phyloP scores from a whole-genome alignment of 768 basidiomycete species.

The Agrocybe pediades region DNA sequence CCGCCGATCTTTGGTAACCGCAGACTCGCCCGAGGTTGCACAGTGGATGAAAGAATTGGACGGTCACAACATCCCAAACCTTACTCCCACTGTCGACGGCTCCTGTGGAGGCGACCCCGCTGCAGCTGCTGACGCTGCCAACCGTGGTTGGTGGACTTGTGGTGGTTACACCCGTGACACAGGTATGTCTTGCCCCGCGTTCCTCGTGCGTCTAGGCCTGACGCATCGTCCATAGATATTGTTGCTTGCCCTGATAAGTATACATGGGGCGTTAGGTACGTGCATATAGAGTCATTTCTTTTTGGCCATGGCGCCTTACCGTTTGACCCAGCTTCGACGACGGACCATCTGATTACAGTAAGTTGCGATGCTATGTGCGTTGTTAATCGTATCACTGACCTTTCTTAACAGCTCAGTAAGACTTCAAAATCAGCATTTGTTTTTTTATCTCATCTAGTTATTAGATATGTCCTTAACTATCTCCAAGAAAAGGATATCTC shows the following conservation, averaged over 20 bases:
- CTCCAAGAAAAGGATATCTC: slow-evolving; percentile 60
- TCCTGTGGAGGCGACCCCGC: slow-evolving; percentile 62
- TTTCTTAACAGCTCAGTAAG: slow-evolving; percentile 46
- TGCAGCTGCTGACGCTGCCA: slow-evolving; percentile 56
- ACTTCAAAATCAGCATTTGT: not conserved
- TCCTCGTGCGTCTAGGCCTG: not conserved
- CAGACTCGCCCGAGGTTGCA: slow-evolving; percentile 63
- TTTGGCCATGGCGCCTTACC: slow-evolving; percentile 3
- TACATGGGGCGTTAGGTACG: slow-evolving; percentile 75
- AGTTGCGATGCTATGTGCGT: slow-evolving; percentile 29
- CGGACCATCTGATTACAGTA: slow-evolving; percentile 83
- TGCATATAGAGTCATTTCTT: not conserved
- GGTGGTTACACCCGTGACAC: slow-evolving; percentile 63
- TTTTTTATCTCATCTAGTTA: not conserved
- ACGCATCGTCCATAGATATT: slow-evolving; percentile 45
- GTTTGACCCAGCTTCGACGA: slow-evolving; percentile 67
- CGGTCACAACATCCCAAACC: slow-evolving; percentile 66
- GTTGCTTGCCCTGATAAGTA: slow-evolving; percentile 64
- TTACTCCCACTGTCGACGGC: slow-evolving; percentile 67
- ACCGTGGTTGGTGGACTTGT: slow-evolving; percentile 91
- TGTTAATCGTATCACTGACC: slow-evolving; percentile 6
- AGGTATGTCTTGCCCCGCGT: slow-evolving; percentile 28
- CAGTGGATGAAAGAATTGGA: slow-evolving; percentile 79
- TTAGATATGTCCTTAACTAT: slow-evolving; percentile 71
- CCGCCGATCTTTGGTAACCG: not conserved